These are phyloP conservation scores for Beauveria australis DNA, from an alignment of 2,329 filamentous ascomycete genomes.

Conservation along the genomic window DNA sequence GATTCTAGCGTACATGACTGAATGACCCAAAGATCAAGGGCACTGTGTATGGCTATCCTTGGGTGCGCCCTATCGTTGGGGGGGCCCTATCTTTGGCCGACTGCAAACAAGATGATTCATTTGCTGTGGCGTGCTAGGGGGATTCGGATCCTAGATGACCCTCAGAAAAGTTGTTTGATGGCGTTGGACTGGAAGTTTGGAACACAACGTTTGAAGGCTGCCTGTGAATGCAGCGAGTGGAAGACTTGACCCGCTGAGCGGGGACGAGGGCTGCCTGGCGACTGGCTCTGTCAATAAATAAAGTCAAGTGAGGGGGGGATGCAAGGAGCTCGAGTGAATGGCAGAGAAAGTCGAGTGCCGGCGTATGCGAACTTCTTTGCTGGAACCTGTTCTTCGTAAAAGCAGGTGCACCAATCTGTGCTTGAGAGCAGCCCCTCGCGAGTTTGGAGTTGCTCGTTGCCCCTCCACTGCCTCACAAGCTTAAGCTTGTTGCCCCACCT, in stretches of 20 bases:
- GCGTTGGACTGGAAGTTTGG: no score
- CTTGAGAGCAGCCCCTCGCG: no score
- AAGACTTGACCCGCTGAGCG: neutral
- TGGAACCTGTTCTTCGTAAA: neutral
- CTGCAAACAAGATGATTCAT: conserved; percentile 14
- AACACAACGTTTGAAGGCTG: neutral
- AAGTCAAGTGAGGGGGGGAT: neutral
- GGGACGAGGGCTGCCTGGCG: neutral
- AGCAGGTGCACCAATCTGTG: no score
- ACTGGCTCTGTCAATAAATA: neutral
- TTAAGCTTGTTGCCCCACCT: conserved; percentile 1
- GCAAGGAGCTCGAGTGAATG: neutral
- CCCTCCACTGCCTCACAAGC: neutral
- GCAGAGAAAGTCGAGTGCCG: neutral
- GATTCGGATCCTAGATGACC: no score
- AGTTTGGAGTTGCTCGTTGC: neutral
- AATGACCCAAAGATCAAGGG: conserved; percentile 6
- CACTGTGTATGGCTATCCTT: neutral
- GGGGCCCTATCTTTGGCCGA: neutral
- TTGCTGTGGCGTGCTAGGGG: neutral
- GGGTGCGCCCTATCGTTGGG: no score
- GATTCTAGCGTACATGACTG: no score
- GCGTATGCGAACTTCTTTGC: neutral
- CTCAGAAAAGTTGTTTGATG: no score
- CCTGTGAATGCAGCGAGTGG: neutral